These are phyloP conservation scores for Stramenopiles sp. DNA, from an alignment of 352 stramenopile genomes.

Conservation along the genomic window DNA sequence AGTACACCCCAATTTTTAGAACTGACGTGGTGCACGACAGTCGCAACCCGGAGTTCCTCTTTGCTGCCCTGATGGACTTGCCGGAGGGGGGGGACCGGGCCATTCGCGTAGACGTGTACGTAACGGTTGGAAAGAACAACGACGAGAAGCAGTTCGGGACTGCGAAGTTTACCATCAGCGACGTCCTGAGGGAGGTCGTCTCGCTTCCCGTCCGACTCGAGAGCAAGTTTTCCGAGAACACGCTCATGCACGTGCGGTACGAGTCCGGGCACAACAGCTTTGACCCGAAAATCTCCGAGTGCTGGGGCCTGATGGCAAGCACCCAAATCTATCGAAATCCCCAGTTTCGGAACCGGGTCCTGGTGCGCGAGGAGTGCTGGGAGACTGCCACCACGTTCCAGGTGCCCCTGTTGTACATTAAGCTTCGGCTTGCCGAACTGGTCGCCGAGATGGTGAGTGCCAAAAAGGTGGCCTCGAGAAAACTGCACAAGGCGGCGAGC, in stretches of 20 bases:
- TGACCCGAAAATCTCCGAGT: conserved; percentile 3
- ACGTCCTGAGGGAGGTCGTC: background rate
- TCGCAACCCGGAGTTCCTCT: background rate
- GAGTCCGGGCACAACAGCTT: conserved; percentile 1
- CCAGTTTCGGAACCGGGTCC: background rate
- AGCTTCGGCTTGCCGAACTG: background rate
- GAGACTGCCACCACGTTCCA: conserved; percentile 9
- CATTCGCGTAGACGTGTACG: background rate
- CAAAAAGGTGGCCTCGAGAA: background rate
- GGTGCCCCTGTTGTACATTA: conserved; percentile 1
- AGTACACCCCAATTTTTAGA: background rate
- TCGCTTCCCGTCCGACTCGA: background rate
- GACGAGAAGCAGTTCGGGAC: background rate
- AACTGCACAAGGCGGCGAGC: background rate
- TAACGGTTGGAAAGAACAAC: background rate
- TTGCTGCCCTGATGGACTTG: background rate
- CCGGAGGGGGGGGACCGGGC: background rate
- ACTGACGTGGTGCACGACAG: conserved; percentile 7
- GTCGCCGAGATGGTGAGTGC: background rate
- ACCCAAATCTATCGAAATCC: conserved; percentile 2
- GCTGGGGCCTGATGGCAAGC: conserved; percentile 8
- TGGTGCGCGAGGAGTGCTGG: conserved; percentile 4
- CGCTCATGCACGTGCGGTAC: background rate
- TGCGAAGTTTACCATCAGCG: background rate
- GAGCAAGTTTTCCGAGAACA: background rate